Base-by-base conservation (phyloP, 2,329 filamentous ascomycete species). In the Xylariomycetidae sp. region DNA sequence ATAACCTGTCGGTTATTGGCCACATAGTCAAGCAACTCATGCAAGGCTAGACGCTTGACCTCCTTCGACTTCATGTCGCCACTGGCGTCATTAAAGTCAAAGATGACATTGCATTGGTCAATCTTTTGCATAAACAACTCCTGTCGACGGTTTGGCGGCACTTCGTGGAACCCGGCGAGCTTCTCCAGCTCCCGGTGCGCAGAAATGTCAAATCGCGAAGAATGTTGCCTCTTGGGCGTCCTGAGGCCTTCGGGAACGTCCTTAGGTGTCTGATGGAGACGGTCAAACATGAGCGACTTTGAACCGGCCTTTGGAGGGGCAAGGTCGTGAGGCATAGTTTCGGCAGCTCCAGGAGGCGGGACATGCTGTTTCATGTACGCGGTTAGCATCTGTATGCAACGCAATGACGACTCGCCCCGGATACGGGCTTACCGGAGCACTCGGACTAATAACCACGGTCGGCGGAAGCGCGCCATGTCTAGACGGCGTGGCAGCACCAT, bases 101-200 rank as follows among this genome's bases (percentile, higher is more conserved):
- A 98, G 54, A 98, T 98, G 69, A 98, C 94, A 59, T 98, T 98
- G 71, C 92, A 98, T 62, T 98, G 92, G 54, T 97, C 92, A 50
- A 98, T 92, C 73, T 98, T 98, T 59, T 97, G 89, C 89, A 98
- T 96, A 66, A 98, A 98, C 13, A 98, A 77, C 51, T 97, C 90
- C 64, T 96, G 89, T 42, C 92, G 80, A 44, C 90, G 81, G 58
- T 94, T 94, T 12, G 92, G 92, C 9, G 90, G 85, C 16, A 97
- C 92, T 63, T 98, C 92, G 55, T 98, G 92, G 63, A 98, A 98
- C 22, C 92, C 92, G 2, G 92, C 90, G 16, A 98, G 72, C 66
- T 98, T 98, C 62, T 98, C 92, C 31, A 98, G 73, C 62, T 98
- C 92, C 54, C 92, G 80, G 60, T 97, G 89, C 43, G 94, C 88